Base-by-base conservation (phyloP, 164 flowering plant species). In the Berberis vulgaris region DNA sequence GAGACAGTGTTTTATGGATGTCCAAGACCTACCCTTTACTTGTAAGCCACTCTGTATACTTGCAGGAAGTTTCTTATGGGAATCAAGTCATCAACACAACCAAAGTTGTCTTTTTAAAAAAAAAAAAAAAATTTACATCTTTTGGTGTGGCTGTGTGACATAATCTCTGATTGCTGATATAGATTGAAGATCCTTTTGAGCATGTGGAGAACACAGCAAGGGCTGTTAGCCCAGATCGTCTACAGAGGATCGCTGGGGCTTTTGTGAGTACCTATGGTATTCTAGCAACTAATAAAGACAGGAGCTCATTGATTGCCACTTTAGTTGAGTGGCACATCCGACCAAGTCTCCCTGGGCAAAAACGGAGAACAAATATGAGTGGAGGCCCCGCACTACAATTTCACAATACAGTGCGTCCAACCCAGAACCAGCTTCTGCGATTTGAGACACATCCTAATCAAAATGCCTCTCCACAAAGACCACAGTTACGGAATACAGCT, bases 121-220 rank as follows among this genome's bases (percentile, higher is more conserved):
- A 26, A 26, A 26, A 26, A 26, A 26, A 26, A 26, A 26, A 0
- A 0, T 26, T 26, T 26, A 26, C 26, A 26, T 26, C 26, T 26
- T 26, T 26, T 26, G 26, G 26, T 26, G 26, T 0, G 26, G 52
- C 45, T 64, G 2, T 45, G 43, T 38, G 10, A 12, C 50, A 7
- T 44, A 2, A n/a, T 43, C 55, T 5, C 55, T 61, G 45, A n/a
- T 62, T 52, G 53, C 41, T 57, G 49, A 45, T 44, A 26, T 47
- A 90, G 98, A 74, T 92, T 63, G 98, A 87, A 75, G 98, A 92
- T 78, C 98, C 98, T 40, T 85, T 92, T 75, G 96, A 89, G 78
- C 89, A 79, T 62, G 85, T 84, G 38, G 85, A 67, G 52, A 92
- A 92, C 73, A 63, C 87, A 40, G 87, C 95, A 8, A 84, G 98